Percentiles rank a stretch among this genome's conserved stretches.
Conservation (phyloP, 768 basidiomycete genomes). For the Collybia mongolica region DNA sequence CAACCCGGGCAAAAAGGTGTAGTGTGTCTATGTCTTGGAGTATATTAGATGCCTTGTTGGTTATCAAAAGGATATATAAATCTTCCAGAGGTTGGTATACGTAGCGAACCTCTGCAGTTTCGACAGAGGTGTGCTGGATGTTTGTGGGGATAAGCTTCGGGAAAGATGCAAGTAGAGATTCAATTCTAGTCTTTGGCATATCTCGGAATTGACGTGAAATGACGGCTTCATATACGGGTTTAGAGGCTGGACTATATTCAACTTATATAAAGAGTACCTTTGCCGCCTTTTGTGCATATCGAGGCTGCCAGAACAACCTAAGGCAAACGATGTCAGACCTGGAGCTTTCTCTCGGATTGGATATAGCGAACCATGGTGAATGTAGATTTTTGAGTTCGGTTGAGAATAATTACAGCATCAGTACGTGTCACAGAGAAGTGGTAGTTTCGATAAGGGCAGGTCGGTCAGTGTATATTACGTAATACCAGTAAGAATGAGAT, state of each 20-base stretch:
- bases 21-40: slow-evolving; percentile 97
- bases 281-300: slow-evolving; percentile 93
- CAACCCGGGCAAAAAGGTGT: slow-evolving; percentile 90
- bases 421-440: not conserved
- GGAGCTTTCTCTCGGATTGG: too few relatives aligned
- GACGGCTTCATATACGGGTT: slow-evolving; percentile 60
- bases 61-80: slow-evolving; percentile 95
- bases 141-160: slow-evolving; percentile 95
- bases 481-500: too few relatives aligned
- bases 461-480: too few relatives aligned
- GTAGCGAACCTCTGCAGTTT: slow-evolving; percentile 92
- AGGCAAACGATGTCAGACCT: not conserved
- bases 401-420: not conserved
- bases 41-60: slow-evolving; percentile 98
- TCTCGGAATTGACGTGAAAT: slow-evolving; percentile 96
- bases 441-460: too few relatives aligned
- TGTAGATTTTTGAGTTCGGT: too few relatives aligned
- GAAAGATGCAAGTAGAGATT: slow-evolving; percentile 94
- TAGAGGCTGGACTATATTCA: not conserved
- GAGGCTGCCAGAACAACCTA: slow-evolving; percentile 93
- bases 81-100: slow-evolving; percentile 97
- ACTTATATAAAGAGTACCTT: slow-evolving; percentile 56
- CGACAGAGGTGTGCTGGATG: slow-evolving; percentile 95
- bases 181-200: slow-evolving; percentile 89
- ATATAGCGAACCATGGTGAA: not conserved